Base-by-base conservation (phyloP, 2,329 filamentous ascomycete species). In the Diaporthe longicolla region DNA sequence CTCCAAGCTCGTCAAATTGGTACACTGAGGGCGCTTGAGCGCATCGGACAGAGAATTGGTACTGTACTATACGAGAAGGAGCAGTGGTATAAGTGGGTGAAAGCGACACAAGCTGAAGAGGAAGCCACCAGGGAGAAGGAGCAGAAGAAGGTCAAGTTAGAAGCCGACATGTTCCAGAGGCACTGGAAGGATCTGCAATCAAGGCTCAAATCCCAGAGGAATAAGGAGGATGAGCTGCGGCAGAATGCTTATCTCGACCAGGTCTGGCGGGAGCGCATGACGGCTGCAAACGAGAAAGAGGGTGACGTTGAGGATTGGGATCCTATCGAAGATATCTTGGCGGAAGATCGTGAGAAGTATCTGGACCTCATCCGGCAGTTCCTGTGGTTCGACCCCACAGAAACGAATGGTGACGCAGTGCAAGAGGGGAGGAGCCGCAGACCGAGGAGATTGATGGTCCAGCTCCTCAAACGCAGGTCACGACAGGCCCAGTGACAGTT, bases 81-180 rank as follows among this genome's bases (percentile, higher is more conserved):
- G 77, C 84, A 86, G 74, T 88, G 87, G 86, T 87, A 83, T 76
- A 79, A 80, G n/a, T 87, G 86, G 86, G 81, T 87, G 8, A 80
- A 82, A 19, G 76, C 84, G 71, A 83, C 81, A 45, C 85, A 88
- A 76, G 81, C 84, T 21, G 81, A 84, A 37, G 85, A 87, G 78
- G 86, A 87, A 70, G 78, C 79, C 32, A 81, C 78, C 6, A 83
- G 84, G 37, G 85, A 87, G 58, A 86, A 84, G 58, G 87, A 88
- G 77, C 84, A 84, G 59, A 86, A 84, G 78, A 87, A 87, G 76
- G 81, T 87, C 69, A 87, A 87, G 77, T 80, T 83, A 48, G 86
- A 88, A 76, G 84, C 85, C 4, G 82, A 84, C 21, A 78, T 88
- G 76, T 87, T 88, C 75, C 85, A 82, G 75, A 81, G 87, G 8